Evolutionary conservation across 148 eudicot species (phyloP), one percentile per base, ranked within the genome.

Genomic region (Persicaria tinctoria): DNA sequence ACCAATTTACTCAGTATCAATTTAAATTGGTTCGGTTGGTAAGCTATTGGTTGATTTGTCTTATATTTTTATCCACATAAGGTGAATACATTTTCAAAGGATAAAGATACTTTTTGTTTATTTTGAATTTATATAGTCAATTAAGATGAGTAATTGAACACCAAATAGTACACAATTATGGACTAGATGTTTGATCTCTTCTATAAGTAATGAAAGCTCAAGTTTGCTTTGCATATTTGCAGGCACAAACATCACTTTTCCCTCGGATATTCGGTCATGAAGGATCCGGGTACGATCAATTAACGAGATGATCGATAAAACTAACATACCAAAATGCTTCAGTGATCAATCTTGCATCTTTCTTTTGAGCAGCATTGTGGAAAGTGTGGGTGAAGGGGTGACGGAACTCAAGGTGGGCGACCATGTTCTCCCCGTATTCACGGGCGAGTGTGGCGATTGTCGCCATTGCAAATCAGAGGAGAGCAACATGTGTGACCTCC

Each of bases 251-350:
- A 18, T 85, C 90, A 5, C 80, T 87, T 47, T 87, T 87, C 57
- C 90, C 89, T 76, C 82, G 87, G n/a, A 85, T 89, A 46, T 80
- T 89, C 10, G 93, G 93, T 55, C 93, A 89, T 62, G 93, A 89
- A 79, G 93, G 90, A 5, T 83, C 81, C 76, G 93, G 93, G 92
- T 89, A 86, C 53, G 87, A 38, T 9, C 66, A 59, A 7, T 59
- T 5, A 53, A 53, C 13, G 56, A 53, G 56, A 53, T 53, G n/a
- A 53, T 53, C 41, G 41, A 32, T 32, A 32, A 32, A 32, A 32
- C 41, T 32, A 32, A 32, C 41, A 32, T 32, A 32, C 41, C 41
- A 32, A 2, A 44, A 51, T 68, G 13, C 48, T 46, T 59, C 27
- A 77, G 47, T 48, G 46, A 17, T 23, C 27, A 23, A 10, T 1